phyloP scores from a whole-genome alignment of 1,284 basidiomycete species.

The Pyrrhoderma lamaoense region DNA sequence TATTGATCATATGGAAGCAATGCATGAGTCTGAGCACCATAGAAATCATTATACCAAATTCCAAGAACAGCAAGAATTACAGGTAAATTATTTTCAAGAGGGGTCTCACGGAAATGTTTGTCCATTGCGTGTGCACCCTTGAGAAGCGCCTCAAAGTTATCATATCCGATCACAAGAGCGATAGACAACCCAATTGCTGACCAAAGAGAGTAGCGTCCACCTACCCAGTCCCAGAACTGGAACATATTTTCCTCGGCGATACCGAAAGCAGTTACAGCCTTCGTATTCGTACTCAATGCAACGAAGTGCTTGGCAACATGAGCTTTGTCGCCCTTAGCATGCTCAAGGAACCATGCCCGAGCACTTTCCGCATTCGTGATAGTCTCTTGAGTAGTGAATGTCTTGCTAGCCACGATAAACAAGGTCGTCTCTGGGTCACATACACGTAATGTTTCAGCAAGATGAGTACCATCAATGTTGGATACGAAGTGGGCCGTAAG shows the following conservation, averaged over 20 bases:
- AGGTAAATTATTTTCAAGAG: conserved; percentile 88
- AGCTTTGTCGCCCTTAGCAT: conserved; percentile 70
- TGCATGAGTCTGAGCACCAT: conserved; percentile 90
- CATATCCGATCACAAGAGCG: conserved; percentile 87
- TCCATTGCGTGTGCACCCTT: conserved; percentile 97
- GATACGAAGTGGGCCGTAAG: conserved; percentile 88
- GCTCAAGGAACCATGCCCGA: conserved; percentile 87
- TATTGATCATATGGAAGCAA: conserved; percentile 98
- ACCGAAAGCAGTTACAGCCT: conserved; percentile 92
- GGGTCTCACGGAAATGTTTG: conserved; percentile 87
- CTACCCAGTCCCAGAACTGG: conserved; percentile 99
- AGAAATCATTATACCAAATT: conserved; percentile 99
- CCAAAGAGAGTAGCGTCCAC: conserved; percentile 97
- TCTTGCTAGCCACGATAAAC: conserved; percentile 98
- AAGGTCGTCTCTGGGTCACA: conserved; percentile 92
- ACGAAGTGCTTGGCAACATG: conserved; percentile 99
- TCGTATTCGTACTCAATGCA: conserved; percentile 93
- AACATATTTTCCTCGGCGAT: conserved; percentile 96
- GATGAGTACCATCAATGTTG: conserved; percentile 98
- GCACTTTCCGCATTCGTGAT: conserved; percentile 97
- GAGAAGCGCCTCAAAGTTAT: conserved; percentile 89
- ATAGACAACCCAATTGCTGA: conserved; percentile 96
- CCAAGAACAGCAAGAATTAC: conserved; percentile 89
- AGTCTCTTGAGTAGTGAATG: conserved; percentile 99
- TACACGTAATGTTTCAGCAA: conserved; percentile 79